Base-by-base conservation (phyloP, 805 yeast genomes). In the Candida loeiensis region DNA sequence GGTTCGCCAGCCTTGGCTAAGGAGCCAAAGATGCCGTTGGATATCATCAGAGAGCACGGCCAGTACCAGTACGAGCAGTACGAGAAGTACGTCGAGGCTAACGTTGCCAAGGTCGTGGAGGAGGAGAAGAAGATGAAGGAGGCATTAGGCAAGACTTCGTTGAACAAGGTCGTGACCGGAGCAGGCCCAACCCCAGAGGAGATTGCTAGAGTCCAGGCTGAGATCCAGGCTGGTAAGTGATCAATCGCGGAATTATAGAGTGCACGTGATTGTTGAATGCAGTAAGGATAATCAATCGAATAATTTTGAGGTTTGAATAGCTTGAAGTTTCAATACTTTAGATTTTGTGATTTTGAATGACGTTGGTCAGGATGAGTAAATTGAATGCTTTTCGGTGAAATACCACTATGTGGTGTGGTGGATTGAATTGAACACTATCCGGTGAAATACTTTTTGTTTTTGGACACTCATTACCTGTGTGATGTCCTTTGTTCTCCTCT, bases 91-190 rank as follows among this genome's bases (percentile, higher is more conserved):
- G 65, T 77, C 53, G 63, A 71, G 46, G 82, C 76, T 54, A 74
- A 77, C 58, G 79, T 77, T 41, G 74, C 69, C 38, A 80, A 84
- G 63, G 71, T 86, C 54, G 74, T 89, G 52, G 87, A 83, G 55
- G 96, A 90, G 69, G 95, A 91, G 64, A 88, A 80, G 71, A 82
- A 81, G 55, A 79, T 82, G 58, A 85, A 85, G 64, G 91, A 85
- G 57, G 77, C 86, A 56, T 73, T 85, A 69, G 89, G 89, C 45
- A 88, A 74, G 56, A 74, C 84, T 57, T 87, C 96, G 18, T 73
- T 90, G 59, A 88, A 84, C 66, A 88, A 87, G 67, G 80, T 89
- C 38, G 84, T 85, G 49, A 95, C 89, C 56, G 95, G 87, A 48
- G 31, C 16, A 4, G 69, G 81, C 50, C 90, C 91, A 51, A 72